Conservation (phyloP, 768 basidiomycete genomes). For the Wakefieldia striispora region DNA sequence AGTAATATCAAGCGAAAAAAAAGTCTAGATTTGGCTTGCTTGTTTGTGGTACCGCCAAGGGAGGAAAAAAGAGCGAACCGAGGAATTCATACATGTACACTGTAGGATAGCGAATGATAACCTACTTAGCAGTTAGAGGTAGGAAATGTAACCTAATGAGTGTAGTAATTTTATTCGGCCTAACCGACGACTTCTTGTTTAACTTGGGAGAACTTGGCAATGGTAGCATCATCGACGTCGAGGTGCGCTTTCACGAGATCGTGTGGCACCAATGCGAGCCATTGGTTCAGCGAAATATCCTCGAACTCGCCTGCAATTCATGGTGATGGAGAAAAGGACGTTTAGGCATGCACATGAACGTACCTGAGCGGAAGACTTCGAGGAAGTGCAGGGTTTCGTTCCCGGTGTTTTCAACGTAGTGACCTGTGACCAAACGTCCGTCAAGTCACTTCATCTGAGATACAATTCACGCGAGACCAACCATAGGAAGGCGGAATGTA, state of each 20-base stretch:
- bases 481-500: conserved; percentile 26
- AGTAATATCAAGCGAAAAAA: too few species aligned
- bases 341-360: not conserved
- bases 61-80: not conserved
- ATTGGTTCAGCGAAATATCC: conserved; percentile 57
- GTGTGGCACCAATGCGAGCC: conserved; percentile 61
- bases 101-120: not conserved
- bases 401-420: conserved; percentile 68
- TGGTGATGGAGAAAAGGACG: not conserved
- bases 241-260: conserved; percentile 61
- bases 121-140: not conserved
- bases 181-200: conserved; percentile 49
- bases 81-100: not conserved
- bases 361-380: conserved; percentile 60
- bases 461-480: not conserved
- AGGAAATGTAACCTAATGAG: not conserved
- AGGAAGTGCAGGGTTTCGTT: conserved; percentile 56
- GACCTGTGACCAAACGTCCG: conserved; percentile 37
- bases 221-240: conserved; percentile 49
- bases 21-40: too few species aligned
- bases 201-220: conserved; percentile 48
- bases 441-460: not conserved
- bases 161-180: not conserved
- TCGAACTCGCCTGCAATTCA: conserved; percentile 41
- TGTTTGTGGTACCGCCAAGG: too few species aligned